These are phyloP conservation scores for Pyrenophora seminiperda DNA, from an alignment of 2,329 filamentous ascomycete species.

Conservation along the genomic window DNA sequence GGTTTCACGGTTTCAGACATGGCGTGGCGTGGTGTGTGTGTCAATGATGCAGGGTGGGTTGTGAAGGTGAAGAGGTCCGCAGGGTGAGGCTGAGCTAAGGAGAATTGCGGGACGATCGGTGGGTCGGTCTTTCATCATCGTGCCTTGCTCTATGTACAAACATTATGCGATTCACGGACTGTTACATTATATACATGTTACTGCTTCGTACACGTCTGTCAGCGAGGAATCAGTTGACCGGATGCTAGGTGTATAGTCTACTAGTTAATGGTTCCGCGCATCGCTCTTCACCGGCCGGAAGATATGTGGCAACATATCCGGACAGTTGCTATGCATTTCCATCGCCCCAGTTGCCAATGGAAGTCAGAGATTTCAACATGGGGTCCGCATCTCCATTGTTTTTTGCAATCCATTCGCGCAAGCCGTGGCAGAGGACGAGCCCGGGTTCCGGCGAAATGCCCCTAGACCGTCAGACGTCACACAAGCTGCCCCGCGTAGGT, in stretches of 20 bases:
- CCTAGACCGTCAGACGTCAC: constrained; percentile 22
- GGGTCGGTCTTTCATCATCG: constrained; percentile 12
- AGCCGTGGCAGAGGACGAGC: constrained; percentile 24
- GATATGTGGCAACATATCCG: neutral
- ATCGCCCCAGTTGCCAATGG: constrained; percentile 7
- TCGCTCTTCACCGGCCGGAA: neutral
- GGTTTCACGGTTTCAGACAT: constrained; percentile 6
- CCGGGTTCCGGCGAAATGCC: constrained; percentile 38
- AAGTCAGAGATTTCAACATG: constrained; percentile 14
- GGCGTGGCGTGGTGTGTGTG: constrained; percentile 4
- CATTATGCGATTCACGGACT: neutral
- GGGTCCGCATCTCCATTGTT: constrained; percentile 34
- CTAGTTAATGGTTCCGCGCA: neutral
- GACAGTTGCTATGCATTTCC: neutral
- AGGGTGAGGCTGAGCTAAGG: constrained; percentile 29
- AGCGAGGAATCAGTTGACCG: neutral
- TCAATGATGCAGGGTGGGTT: neutral
- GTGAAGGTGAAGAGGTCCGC: constrained; percentile 5
- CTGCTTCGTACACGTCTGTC: too few species aligned
- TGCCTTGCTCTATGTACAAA: neutral
- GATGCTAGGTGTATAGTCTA: too few species aligned
- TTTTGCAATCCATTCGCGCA: constrained; percentile 26
- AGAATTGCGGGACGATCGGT: constrained; percentile 17
- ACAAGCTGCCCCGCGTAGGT: constrained; percentile 20
- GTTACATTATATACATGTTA: neutral